phyloP scores from a whole-genome alignment of 2,329 filamentous ascomycete species.

The Colletotrichum abscissum region DNA sequence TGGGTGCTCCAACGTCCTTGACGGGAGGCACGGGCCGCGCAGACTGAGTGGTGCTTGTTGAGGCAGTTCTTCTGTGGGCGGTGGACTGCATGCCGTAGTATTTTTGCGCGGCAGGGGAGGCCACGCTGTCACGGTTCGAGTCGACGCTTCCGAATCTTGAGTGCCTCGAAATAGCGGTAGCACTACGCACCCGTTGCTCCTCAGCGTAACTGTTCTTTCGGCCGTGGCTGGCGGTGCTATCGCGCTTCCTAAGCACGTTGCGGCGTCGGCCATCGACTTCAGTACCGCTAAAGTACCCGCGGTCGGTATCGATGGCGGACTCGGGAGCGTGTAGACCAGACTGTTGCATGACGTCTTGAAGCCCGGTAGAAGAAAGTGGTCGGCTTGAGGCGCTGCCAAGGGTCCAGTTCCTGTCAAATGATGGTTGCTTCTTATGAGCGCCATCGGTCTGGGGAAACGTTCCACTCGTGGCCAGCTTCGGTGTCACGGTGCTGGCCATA shows the following conservation, averaged over 20 bases:
- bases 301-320: constrained; percentile 74
- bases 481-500: constrained; percentile 46
- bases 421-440: constrained; percentile 73
- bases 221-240: constrained; percentile 68
- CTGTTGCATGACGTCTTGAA: constrained; percentile 55
- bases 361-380: constrained; percentile 64
- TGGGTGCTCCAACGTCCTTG: constrained; percentile 66
- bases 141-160: constrained; percentile 84
- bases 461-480: constrained; percentile 56
- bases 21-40: constrained; percentile 61
- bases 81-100: constrained; percentile 70
- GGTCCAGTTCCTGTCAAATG: constrained; percentile 78
- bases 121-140: constrained; percentile 71
- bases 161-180: constrained; percentile 75
- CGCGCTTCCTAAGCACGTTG: constrained; percentile 85
- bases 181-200: constrained; percentile 75
- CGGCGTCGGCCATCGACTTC: constrained; percentile 82
- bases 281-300: constrained; percentile 93
- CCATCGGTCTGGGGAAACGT: constrained; percentile 53
- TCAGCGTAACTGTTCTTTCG: constrained; percentile 82
- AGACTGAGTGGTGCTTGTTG: constrained; percentile 68
- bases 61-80: constrained; percentile 70
- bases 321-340: constrained; percentile 55
- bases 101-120: constrained; percentile 75
- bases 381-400: constrained; percentile 63